phyloP scores from a whole-genome alignment of 352 stramenopile species.

The Labyrinthula sp. region DNA sequence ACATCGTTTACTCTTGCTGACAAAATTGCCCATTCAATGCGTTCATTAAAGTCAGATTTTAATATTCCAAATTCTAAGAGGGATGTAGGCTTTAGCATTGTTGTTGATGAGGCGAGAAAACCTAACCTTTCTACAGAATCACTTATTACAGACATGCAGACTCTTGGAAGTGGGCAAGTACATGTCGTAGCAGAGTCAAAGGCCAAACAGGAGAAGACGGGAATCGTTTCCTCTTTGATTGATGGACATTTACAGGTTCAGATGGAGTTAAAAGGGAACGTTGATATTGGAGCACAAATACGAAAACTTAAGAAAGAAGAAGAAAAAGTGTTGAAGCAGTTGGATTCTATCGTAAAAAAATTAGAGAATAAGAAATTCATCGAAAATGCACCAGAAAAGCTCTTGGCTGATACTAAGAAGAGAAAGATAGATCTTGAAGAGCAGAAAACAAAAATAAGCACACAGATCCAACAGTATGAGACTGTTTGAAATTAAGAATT shows the following conservation, averaged over 20 bases:
- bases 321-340: constrained; percentile 43
- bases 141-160: constrained; percentile 77
- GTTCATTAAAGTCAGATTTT: constrained; percentile 65
- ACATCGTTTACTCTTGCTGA: constrained; percentile 69
- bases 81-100: constrained; percentile 57
- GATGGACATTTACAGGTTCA: constrained; percentile 73
- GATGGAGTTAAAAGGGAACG: constrained; percentile 42
- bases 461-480: too few species aligned
- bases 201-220: constrained; percentile 32
- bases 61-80: constrained; percentile 49
- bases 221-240: constrained; percentile 68
- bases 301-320: constrained; percentile 50
- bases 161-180: constrained; percentile 65
- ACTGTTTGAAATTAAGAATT: too few species aligned
- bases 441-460: too few species aligned
- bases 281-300: constrained; percentile 41
- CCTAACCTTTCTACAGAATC: constrained; percentile 52
- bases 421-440: constrained; percentile 7
- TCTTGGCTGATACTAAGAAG: constrained; percentile 2
- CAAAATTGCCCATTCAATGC: constrained; percentile 68
- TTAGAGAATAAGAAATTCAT: constrained; percentile 26
- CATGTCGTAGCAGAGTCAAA: constrained; percentile 43
- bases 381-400: constrained; percentile 46
- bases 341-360: constrained; percentile 22
- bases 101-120: constrained; percentile 50